Conservation (phyloP, 257 asterid species). For the Nicotiana knightiana region DNA sequence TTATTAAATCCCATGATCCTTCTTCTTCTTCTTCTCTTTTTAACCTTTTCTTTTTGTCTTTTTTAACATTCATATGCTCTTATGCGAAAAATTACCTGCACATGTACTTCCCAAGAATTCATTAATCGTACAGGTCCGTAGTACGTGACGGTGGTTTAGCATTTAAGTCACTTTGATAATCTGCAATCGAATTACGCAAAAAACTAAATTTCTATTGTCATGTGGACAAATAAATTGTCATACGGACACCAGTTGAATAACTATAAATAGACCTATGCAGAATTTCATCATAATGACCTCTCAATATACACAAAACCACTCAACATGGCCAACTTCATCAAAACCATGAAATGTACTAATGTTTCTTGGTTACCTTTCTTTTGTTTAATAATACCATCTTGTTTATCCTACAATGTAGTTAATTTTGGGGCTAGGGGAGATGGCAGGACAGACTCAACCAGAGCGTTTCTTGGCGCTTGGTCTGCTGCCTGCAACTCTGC, state of each 20-base stretch:
- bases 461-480: slow-evolving; percentile 56
- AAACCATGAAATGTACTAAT: not conserved
- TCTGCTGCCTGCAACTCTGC: slow-evolving; percentile 53
- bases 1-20: not conserved
- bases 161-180: not conserved
- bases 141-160: not conserved
- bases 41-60: not conserved
- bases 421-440: slow-evolving; percentile 50
- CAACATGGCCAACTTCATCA: not conserved
- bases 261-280: not conserved
- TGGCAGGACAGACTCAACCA: slow-evolving; percentile 60
- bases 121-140: not conserved
- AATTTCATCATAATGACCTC: not conserved
- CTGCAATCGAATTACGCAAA: not conserved
- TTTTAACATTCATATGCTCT: not conserved
- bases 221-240: not conserved
- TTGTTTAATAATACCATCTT: slow-evolving; percentile 19
- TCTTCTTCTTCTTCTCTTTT: not conserved
- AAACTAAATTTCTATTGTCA: not conserved
- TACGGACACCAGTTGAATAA: not conserved
- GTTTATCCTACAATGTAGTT: not conserved
- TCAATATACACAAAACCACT: not conserved
- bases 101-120: not conserved
- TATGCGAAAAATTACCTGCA: not conserved
- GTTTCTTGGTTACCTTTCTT: slow-evolving; percentile 1